Evolutionary conservation across 345 rosid species (phyloP).

Genomic region (Citrus sinensis): DNA sequence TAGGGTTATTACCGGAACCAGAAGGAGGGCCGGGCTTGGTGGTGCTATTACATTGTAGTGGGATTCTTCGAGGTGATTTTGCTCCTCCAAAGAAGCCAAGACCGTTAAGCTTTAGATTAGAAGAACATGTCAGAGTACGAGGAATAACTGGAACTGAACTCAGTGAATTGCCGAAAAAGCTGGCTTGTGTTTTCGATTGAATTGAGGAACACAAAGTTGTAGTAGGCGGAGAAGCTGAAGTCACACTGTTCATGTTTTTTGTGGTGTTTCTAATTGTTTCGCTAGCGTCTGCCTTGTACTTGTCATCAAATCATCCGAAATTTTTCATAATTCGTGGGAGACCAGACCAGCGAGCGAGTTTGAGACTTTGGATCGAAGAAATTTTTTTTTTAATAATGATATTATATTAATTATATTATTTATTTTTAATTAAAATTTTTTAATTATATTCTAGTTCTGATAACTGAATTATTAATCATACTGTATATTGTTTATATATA

Average conservation of each 20-base stretch:
- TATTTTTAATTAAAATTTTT: too few relatives aligned
- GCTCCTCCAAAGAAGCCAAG: conserved; percentile 18
- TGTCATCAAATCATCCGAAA: not conserved
- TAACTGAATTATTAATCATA: too few relatives aligned
- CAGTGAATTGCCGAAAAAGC: not conserved
- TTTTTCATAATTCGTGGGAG: not conserved
- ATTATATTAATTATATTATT: too few relatives aligned
- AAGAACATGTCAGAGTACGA: conserved; percentile 7
- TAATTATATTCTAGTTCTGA: too few relatives aligned
- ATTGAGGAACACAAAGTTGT: conserved; percentile 3
- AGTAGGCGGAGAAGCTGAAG: conserved; percentile 7
- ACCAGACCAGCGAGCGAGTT: not conserved
- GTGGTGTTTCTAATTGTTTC: not conserved
- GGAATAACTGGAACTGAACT: conserved; percentile 10
- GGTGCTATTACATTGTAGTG: conserved; percentile 31
- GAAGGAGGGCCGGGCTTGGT: conserved; percentile 24
- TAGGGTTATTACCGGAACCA: conserved; percentile 30
- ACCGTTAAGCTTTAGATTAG: conserved; percentile 24
- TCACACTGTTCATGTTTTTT: conserved; percentile 13
- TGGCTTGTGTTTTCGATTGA: conserved; percentile 12
- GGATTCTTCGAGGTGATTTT: conserved; percentile 14
- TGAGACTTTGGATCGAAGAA: not conserved
- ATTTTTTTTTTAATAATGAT: too few relatives aligned
- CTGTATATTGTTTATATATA: too few relatives aligned
- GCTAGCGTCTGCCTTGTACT: not conserved